Evolutionary conservation across 768 basidiomycete species (phyloP).

Genomic region (Termitomyces sp.): DNA sequence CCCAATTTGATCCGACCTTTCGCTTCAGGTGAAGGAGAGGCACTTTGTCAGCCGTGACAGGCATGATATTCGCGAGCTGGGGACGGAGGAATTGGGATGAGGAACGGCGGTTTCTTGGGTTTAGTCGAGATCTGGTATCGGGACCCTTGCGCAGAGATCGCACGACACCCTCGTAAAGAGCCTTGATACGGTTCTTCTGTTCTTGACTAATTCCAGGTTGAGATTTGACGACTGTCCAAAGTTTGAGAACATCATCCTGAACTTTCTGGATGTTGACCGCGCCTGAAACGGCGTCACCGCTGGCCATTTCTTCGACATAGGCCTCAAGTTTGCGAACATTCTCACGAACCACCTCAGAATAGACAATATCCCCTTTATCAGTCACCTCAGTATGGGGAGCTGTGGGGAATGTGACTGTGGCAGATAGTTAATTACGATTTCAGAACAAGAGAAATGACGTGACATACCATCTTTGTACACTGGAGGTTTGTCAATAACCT

Average conservation of each 20-base stretch:
- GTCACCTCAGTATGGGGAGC: conserved; percentile 95
- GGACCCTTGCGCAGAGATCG: conserved; percentile 83
- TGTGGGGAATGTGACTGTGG: conserved; percentile 92
- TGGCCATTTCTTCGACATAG: conserved; percentile 98
- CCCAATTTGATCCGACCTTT: conserved; percentile 93
- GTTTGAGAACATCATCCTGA: conserved; percentile 92
- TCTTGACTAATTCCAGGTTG: conserved; percentile 97
- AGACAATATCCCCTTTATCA: conserved; percentile 90
- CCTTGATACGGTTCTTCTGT: conserved; percentile 94
- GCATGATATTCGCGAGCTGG: conserved; percentile 71
- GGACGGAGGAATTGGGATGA: conserved; percentile 98
- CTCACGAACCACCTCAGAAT: conserved; percentile 92
- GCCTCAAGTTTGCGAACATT: conserved; percentile 97
- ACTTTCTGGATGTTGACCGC: conserved; percentile 95
- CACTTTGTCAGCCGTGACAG: conserved; percentile 78
- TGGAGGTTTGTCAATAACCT: conserved; percentile 80
- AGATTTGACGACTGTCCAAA: conserved; percentile 96
- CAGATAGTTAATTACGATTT: conserved; percentile 1
- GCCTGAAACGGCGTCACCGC: conserved; percentile 80
- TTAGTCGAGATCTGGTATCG: conserved; percentile 53
- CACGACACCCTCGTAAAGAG: conserved; percentile 94
- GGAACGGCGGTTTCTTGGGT: conserved; percentile 75
- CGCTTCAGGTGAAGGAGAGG: conserved; percentile 96
- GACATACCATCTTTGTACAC: conserved; percentile 91
- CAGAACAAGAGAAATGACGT: background rate